Evolutionary conservation across 495 filamentous ascomycete genomes (phyloP).

Genomic region (Neurospora cerealis): DNA sequence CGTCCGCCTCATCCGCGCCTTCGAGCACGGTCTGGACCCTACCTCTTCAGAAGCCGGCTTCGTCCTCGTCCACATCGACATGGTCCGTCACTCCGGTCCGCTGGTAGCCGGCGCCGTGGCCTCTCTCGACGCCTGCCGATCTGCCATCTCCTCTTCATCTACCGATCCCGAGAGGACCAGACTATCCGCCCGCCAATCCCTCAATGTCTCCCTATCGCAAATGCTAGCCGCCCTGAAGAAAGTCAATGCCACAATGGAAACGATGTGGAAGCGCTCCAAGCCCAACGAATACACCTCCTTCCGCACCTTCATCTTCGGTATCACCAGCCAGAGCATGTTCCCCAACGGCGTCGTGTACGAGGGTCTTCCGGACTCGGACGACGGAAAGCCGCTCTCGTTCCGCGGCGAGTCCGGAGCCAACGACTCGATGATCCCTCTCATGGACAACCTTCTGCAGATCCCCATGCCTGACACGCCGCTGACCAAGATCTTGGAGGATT

Average conservation of each 20-base stretch:
- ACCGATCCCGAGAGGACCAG: constrained; percentile 13
- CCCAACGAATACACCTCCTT: constrained; percentile 71
- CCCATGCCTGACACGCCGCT: constrained; percentile 76
- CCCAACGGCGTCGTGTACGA: constrained; percentile 82
- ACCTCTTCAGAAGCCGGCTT: constrained; percentile 87
- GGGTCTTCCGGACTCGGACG: constrained; percentile 58
- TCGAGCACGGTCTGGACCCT: constrained; percentile 77
- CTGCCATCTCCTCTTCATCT: constrained; percentile 8
- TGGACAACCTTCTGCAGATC: constrained; percentile 73
- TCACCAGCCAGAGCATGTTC: constrained; percentile 84
- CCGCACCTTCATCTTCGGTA: constrained; percentile 91
- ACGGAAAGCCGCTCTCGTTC: constrained; percentile 56
- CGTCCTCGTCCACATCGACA: constrained; percentile 72
- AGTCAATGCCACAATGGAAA: constrained; percentile 73
- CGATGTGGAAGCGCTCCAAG: constrained; percentile 79
- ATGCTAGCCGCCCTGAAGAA: constrained; percentile 54
- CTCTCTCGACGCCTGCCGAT: constrained; percentile 49
- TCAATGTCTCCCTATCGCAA: constrained; percentile 54
- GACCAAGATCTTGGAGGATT: constrained; percentile 75
- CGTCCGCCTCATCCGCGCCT: constrained; percentile 75
- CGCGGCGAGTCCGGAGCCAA: constrained; percentile 86
- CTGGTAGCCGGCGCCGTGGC: constrained; percentile 59
- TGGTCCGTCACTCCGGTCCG: constrained; percentile 68
- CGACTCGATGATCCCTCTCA: constrained; percentile 76
- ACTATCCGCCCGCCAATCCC: constrained; percentile 28